These are phyloP conservation scores for Hymenoscyphus fraxineus DNA, from an alignment of 2,329 filamentous ascomycete species.

Conservation along the genomic window DNA sequence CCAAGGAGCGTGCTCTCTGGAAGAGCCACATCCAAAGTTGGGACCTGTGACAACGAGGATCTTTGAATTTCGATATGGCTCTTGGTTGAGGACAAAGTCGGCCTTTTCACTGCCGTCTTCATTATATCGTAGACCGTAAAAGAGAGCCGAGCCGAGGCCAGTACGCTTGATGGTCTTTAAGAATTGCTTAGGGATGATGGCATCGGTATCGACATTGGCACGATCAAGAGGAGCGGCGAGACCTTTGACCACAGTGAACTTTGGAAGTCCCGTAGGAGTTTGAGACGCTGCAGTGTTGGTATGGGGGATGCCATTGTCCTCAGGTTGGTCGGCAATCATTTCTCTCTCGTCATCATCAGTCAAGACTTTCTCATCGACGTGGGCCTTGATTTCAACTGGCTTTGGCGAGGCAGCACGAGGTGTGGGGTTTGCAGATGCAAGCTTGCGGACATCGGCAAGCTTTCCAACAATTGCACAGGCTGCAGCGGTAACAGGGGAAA, in stretches of 20 bases:
- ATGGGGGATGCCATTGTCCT: conserved; percentile 59
- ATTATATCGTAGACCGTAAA: conserved; percentile 78
- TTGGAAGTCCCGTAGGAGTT: conserved; percentile 66
- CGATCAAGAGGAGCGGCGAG: conserved; percentile 84
- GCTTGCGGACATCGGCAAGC: conserved; percentile 83
- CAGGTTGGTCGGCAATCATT: conserved; percentile 52
- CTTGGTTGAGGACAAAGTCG: conserved; percentile 85
- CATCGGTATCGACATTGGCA: conserved; percentile 95
- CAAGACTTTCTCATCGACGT: conserved; percentile 51
- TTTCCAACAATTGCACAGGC: conserved; percentile 86
- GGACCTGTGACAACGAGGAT: conserved; percentile 87
- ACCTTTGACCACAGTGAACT: conserved; percentile 80
- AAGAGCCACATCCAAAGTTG: conserved; percentile 94
- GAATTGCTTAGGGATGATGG: conserved; percentile 99
- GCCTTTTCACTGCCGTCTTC: conserved; percentile 70
- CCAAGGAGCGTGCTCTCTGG: conserved; percentile 95
- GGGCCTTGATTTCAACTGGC: conserved; percentile 38
- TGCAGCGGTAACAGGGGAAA: conserved; percentile 96
- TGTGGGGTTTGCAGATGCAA: conserved; percentile 55
- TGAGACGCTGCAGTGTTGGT: conserved; percentile 56
- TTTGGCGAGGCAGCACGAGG: conserved; percentile 27
- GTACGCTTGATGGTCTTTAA: conserved; percentile 99
- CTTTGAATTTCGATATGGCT: conserved; percentile 78
- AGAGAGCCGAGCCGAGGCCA: conserved; percentile 82
- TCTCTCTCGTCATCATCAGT: conserved; percentile 52